Evolutionary conservation across 768 basidiomycete genomes (phyloP).

Genomic region (Kwoniella bestiolae): DNA sequence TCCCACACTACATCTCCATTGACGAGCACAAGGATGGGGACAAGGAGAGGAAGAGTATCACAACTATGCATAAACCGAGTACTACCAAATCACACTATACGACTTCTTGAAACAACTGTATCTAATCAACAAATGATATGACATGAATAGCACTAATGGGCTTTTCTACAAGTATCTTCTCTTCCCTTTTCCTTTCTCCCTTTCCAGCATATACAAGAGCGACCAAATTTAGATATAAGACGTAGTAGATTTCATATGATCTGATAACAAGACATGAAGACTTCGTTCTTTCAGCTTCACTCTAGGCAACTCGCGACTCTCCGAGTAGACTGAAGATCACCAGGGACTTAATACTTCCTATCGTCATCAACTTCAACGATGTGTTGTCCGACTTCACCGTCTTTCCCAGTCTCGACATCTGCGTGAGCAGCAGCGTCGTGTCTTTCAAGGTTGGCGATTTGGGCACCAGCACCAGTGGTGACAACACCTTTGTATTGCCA

Average conservation of each 20-base stretch:
- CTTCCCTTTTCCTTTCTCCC: background rate
- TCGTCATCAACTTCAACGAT: background rate
- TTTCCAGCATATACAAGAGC: background rate
- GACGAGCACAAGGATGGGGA: background rate
- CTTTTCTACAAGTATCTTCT: background rate
- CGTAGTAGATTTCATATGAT: no score
- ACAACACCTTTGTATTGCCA: conserved; percentile 33
- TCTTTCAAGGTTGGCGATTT: conserved; percentile 26
- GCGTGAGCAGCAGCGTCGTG: conserved; percentile 5
- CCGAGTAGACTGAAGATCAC: background rate
- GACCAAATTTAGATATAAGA: background rate
- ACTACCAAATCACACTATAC: background rate
- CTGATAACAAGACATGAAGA: no score
- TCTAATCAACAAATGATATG: no score
- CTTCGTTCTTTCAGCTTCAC: no score
- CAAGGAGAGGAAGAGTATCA: no score
- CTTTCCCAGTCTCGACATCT: background rate
- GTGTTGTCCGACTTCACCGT: background rate
- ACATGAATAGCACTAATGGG: no score
- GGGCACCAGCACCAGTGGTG: conserved; percentile 32
- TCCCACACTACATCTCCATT: no score
- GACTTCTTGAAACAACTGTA: no score
- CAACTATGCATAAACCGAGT: background rate
- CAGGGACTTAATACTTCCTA: background rate
- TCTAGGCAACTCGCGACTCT: background rate